A percentile compares a stretch with the other conserved stretches of the same genome.
Evolutionary conservation across 768 basidiomycete genomes (phyloP).

Genomic region (Pulveroboletus sp.): DNA sequence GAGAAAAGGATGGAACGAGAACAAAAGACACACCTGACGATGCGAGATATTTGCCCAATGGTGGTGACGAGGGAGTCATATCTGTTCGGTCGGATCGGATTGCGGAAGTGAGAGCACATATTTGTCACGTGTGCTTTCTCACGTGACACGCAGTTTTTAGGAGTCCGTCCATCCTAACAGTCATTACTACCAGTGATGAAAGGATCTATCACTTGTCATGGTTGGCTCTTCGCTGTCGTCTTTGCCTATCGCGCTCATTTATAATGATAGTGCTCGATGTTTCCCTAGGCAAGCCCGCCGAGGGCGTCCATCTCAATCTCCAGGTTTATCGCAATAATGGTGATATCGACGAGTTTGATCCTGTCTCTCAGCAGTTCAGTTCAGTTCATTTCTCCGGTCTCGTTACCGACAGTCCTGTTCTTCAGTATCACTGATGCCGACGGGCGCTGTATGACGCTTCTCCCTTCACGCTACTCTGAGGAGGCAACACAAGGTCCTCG

Average conservation of each 20-base stretch:
- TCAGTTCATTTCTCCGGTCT: background rate
- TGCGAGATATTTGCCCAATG: conserved; percentile 87
- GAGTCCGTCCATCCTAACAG: too few relatives aligned
- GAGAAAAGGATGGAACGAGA: background rate
- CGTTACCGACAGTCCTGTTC: background rate
- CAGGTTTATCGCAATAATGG: conserved; percentile 43
- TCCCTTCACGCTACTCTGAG: conserved; percentile 49
- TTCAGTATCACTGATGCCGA: conserved; percentile 73
- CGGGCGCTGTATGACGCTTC: conserved; percentile 77
- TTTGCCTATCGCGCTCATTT: background rate
- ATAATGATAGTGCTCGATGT: conserved; percentile 71
- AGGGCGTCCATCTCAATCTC: conserved; percentile 60
- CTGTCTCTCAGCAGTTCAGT: conserved; percentile 58
- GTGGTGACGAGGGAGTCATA: conserved; percentile 42
- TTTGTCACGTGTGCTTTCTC: background rate
- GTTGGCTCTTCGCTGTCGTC: conserved; percentile 38
- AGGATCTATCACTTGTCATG: conserved; percentile 91
- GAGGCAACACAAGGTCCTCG: conserved; percentile 39
- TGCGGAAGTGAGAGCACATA: conserved; percentile 6
- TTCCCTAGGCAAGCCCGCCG: conserved; percentile 75
- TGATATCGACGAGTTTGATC: conserved; percentile 43
- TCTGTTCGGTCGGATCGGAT: conserved; percentile 18
- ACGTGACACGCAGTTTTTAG: background rate
- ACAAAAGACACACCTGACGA: conserved; percentile 64
- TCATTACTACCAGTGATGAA: conserved; percentile 29